Conservation (phyloP, 148 eudicot genomes). For the Talinum fruticosum region DNA sequence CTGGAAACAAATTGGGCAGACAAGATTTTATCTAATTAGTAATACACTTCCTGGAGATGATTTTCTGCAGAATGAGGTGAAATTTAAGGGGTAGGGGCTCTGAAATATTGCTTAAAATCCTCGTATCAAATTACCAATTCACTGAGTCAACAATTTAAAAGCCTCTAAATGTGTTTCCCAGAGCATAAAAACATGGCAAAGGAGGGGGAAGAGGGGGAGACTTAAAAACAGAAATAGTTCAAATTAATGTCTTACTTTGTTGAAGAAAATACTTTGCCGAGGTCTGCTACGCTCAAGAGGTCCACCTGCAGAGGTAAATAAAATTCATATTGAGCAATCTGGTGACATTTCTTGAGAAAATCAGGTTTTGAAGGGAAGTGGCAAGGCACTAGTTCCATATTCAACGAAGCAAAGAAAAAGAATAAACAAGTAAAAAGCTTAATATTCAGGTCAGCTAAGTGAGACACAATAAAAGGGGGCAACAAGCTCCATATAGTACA, state of each 20-base stretch:
- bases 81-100: not conserved
- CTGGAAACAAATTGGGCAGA: conserved; percentile 38
- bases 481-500: not conserved
- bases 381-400: not conserved
- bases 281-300: conserved; percentile 70
- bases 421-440: not conserved
- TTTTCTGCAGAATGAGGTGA: not conserved
- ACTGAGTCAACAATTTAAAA: not conserved
- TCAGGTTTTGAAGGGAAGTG: not conserved
- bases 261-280: conserved; percentile 72
- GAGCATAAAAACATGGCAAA: not conserved
- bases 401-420: not conserved
- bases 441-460: conserved; percentile 1
- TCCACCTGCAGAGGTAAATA: conserved; percentile 61
- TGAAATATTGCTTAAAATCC: not conserved
- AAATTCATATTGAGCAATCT: conserved; percentile 8
- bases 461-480: not conserved
- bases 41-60: not conserved
- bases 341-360: not conserved
- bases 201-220: not conserved
- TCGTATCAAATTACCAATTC: not conserved
- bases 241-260: conserved; percentile 49
- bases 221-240: not conserved
- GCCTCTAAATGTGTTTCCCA: not conserved
- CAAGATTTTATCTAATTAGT: not conserved